These are phyloP conservation scores for Adenanthera pavonina DNA, from an alignment of 306 rosid genomes.

Conservation along the genomic window DNA sequence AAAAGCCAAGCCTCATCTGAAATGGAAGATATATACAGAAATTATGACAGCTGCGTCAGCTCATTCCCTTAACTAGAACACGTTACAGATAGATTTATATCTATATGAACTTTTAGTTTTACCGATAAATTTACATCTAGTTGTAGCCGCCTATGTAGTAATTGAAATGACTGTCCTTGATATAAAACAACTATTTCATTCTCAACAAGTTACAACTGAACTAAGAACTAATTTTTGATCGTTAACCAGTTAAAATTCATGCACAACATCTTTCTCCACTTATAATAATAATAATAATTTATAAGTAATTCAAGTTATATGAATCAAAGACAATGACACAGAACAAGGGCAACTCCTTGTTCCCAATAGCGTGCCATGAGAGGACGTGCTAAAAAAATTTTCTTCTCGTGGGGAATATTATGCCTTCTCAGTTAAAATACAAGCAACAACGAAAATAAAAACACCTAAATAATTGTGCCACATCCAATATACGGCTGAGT, in stretches of 20 bases:
- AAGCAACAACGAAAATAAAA: neutral
- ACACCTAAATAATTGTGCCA: neutral
- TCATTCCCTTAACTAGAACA: neutral
- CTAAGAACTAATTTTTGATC: neutral
- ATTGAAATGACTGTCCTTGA: neutral
- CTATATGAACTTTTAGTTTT: neutral
- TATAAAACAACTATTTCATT: neutral
- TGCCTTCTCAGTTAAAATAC: neutral
- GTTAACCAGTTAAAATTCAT: neutral
- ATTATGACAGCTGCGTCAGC: neutral
- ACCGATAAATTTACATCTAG: too few species aligned
- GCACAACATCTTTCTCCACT: neutral
- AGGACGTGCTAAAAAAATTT: neutral
- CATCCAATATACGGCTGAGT: neutral
- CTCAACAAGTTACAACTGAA: neutral
- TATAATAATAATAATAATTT: too few species aligned
- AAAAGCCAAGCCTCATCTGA: neutral
- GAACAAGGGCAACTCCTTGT: neutral
- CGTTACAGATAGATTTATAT: neutral
- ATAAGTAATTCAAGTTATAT: neutral
- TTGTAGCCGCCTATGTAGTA: neutral
- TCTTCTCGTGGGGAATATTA: neutral
- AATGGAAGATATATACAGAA: constrained; percentile 1
- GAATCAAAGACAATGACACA: neutral
- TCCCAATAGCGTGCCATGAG: neutral